Percentiles rank a stretch among this genome's conserved stretches.
phyloP scores from a whole-genome alignment of 1,284 basidiomycete genomes.

The Tilletiopsis washingtonensis region DNA sequence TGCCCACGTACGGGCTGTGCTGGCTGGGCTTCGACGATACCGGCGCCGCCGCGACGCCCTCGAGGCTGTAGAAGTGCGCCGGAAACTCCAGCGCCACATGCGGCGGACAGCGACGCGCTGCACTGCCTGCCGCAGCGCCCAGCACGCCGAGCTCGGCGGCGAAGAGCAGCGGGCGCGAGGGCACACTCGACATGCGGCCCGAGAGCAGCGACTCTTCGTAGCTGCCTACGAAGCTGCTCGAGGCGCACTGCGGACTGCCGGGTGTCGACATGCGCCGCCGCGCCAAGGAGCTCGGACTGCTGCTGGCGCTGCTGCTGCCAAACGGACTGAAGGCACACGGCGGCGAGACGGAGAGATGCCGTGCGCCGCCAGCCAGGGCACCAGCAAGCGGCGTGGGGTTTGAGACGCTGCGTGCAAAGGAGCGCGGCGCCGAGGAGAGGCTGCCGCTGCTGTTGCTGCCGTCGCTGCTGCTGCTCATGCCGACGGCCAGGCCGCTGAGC shows the following conservation, averaged over 20 bases:
- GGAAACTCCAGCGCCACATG: constrained; percentile 46
- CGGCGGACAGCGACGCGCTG: constrained; percentile 38
- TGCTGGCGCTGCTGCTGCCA: too few relatives aligned
- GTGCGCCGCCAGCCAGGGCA: too few relatives aligned
- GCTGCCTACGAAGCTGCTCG: constrained; percentile 43
- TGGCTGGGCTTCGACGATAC: background rate
- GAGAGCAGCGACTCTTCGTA: constrained; percentile 48
- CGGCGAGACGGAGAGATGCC: constrained; percentile 14
- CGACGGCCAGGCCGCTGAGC: too few relatives aligned
- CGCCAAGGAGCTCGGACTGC: too few relatives aligned
- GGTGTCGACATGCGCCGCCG: background rate
- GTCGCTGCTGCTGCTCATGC: too few relatives aligned
- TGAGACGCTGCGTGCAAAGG: too few relatives aligned
- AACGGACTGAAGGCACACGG: constrained; percentile 10
- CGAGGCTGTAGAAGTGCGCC: constrained; percentile 45
- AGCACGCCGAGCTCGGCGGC: constrained; percentile 47
- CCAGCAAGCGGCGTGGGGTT: too few relatives aligned
- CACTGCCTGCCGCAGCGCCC: constrained; percentile 22
- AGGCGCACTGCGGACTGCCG: constrained; percentile 12
- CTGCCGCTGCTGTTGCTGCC: too few relatives aligned
- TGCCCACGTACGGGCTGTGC: constrained; percentile 47
- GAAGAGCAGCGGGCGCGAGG: constrained; percentile 44
- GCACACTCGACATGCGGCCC: constrained; percentile 44
- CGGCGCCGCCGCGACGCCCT: constrained; percentile 5
- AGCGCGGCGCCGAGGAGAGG: too few relatives aligned